Evolutionary conservation across 139 green algal genomes (phyloP).

Genomic region (Chlorella sp.): DNA sequence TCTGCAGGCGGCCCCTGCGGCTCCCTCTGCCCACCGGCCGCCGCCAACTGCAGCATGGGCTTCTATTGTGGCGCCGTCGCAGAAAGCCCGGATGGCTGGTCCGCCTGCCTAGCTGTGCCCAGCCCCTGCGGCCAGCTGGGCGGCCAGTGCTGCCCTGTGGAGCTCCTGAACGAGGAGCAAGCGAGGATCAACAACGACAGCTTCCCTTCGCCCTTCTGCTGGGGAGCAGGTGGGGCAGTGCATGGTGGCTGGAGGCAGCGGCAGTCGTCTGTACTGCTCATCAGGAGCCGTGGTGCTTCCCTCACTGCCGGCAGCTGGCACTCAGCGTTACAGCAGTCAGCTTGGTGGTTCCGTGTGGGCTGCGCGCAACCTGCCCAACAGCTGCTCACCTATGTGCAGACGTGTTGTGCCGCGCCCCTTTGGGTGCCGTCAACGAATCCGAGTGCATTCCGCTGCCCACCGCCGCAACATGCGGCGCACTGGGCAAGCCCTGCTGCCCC

Average conservation of each 20-base stretch:
- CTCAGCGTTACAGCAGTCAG: no score
- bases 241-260: background rate
- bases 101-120: background rate
- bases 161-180: background rate
- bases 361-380: no score
- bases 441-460: constrained; percentile 3
- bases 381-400: background rate
- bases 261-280: no score
- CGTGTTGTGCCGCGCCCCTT: background rate
- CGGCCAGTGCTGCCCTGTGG: background rate
- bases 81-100: background rate
- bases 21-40: background rate
- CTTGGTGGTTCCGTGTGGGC: no score
- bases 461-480: background rate
- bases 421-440: background rate
- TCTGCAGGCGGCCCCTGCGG: background rate
- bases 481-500: background rate
- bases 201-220: background rate
- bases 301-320: no score
- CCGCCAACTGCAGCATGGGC: background rate
- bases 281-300: no score
- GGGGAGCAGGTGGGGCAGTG: background rate
- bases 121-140: background rate
- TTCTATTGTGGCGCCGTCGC: background rate
- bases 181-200: background rate